phyloP scores from a whole-genome alignment of 352 stramenopile species.

The Aphanomyces cochlioides region DNA sequence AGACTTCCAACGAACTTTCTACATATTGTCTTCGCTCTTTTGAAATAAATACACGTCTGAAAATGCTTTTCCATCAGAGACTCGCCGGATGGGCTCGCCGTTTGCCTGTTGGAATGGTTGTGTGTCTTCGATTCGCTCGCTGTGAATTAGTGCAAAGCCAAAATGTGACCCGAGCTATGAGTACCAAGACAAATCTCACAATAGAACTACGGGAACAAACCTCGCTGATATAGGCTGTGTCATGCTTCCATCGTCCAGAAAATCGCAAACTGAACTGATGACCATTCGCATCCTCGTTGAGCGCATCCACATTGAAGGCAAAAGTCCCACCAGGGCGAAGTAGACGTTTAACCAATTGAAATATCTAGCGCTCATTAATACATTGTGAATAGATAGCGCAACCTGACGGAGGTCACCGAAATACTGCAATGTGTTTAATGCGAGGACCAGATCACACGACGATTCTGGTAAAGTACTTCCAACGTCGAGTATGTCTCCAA shows the following conservation, averaged over 20 bases:
- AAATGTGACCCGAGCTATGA: neutral
- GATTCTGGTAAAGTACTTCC: neutral
- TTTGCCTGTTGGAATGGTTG: neutral
- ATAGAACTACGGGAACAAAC: neutral
- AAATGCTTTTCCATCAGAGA: constrained; percentile 1
- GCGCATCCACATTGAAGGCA: neutral
- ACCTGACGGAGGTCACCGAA: constrained; percentile 22
- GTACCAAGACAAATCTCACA: neutral
- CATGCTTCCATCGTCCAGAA: constrained; percentile 5
- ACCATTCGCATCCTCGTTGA: neutral
- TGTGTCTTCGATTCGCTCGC: constrained; percentile 2
- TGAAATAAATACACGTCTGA: constrained; percentile 5
- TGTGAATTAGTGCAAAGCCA: constrained; percentile 12
- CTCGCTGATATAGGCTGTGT: constrained; percentile 1
- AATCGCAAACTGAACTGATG: constrained; percentile 7
- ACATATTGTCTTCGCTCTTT: neutral
- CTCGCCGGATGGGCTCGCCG: neutral
- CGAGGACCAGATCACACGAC: constrained; percentile 13
- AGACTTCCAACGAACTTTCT: neutral
- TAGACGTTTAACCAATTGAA: constrained; percentile 10
- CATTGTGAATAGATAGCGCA: neutral
- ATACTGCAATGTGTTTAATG: constrained; percentile 16
- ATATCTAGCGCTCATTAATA: neutral
- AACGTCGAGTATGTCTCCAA: constrained; percentile 17
- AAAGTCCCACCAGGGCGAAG: neutral